These are phyloP conservation scores for Suhomyces terraborum DNA, from an alignment of 1,139 yeast species.

Conservation along the genomic window DNA sequence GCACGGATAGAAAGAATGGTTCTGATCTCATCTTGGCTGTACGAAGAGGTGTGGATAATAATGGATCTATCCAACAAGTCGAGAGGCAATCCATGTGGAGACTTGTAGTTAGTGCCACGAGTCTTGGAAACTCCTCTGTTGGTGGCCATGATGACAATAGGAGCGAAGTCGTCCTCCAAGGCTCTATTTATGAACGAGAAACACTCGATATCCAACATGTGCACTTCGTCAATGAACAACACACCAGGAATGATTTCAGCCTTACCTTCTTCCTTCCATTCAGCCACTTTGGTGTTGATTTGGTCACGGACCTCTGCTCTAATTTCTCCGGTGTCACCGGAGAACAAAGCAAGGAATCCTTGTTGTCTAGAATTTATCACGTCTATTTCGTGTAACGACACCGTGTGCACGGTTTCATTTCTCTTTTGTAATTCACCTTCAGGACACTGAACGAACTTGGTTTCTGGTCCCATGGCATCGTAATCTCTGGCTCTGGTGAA, in stretches of 20 bases:
- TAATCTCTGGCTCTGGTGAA: constrained; percentile 96
- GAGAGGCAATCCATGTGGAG: constrained; percentile 95
- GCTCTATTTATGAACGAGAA: constrained; percentile 96
- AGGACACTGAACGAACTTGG: constrained; percentile 96
- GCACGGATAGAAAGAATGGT: constrained; percentile 88
- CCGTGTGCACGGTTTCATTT: constrained; percentile 94
- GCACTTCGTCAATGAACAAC: constrained; percentile 95
- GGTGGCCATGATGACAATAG: constrained; percentile 98
- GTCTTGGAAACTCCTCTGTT: constrained; percentile 92
- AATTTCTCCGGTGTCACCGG: constrained; percentile 98
- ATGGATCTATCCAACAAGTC: constrained; percentile 93
- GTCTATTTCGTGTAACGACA: constrained; percentile 94
- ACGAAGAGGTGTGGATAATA: constrained; percentile 81
- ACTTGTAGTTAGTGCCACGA: constrained; percentile 89
- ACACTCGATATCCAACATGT: constrained; percentile 97
- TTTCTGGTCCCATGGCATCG: constrained; percentile 99
- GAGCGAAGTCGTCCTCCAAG: constrained; percentile 93
- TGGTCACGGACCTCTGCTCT: constrained; percentile 95
- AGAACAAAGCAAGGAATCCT: constrained; percentile 92
- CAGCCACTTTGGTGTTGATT: constrained; percentile 94
- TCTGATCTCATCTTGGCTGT: constrained; percentile 78
- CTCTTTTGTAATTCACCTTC: constrained; percentile 98
- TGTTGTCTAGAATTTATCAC: constrained; percentile 97
- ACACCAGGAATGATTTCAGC: constrained; percentile 99
- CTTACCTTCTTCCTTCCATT: constrained; percentile 99